Evolutionary conservation across 345 rosid genomes (phyloP).

Genomic region (Anastatica hierochuntica): DNA sequence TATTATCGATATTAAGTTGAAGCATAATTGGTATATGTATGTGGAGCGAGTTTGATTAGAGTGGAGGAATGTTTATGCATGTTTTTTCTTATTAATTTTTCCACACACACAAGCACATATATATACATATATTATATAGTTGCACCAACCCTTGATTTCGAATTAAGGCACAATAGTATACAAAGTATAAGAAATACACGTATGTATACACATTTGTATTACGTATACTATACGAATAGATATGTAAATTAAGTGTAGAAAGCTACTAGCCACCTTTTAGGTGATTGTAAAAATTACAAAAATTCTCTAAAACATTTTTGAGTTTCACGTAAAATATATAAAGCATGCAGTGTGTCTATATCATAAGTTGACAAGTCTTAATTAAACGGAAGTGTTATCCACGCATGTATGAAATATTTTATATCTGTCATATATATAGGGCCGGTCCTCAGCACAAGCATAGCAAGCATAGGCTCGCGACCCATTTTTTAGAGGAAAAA

Average conservation of each 20-base stretch:
- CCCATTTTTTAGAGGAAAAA: too few relatives aligned
- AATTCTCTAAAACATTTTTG: too few relatives aligned
- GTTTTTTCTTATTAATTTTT: neutral
- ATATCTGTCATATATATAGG: too few relatives aligned
- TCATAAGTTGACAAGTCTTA: too few relatives aligned
- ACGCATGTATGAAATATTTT: too few relatives aligned
- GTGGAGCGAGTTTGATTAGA: slow-evolving; percentile 8
- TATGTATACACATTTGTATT: slow-evolving; percentile 8
- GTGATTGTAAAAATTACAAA: neutral
- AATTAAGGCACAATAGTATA: slow-evolving; percentile 7
- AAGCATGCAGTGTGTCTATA: too few relatives aligned
- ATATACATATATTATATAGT: slow-evolving; percentile 10
- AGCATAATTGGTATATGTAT: slow-evolving; percentile 3
- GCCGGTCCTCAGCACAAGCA: too few relatives aligned
- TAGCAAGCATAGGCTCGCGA: too few relatives aligned
- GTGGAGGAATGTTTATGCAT: neutral
- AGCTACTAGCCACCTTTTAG: slow-evolving; percentile 16
- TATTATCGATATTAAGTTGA: neutral
- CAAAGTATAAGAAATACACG: neutral
- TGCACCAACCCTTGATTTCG: slow-evolving; percentile 28
- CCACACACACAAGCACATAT: too few relatives aligned
- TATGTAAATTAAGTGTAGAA: slow-evolving; percentile 11
- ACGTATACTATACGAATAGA: slow-evolving; percentile 9
- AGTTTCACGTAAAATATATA: too few relatives aligned
- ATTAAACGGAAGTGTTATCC: too few relatives aligned